Percentiles rank a stretch among this genome's conserved stretches.
These are phyloP conservation scores for Trichoderma koningiopsis DNA, from an alignment of 2,329 filamentous ascomycete genomes.

Conservation along the genomic window DNA sequence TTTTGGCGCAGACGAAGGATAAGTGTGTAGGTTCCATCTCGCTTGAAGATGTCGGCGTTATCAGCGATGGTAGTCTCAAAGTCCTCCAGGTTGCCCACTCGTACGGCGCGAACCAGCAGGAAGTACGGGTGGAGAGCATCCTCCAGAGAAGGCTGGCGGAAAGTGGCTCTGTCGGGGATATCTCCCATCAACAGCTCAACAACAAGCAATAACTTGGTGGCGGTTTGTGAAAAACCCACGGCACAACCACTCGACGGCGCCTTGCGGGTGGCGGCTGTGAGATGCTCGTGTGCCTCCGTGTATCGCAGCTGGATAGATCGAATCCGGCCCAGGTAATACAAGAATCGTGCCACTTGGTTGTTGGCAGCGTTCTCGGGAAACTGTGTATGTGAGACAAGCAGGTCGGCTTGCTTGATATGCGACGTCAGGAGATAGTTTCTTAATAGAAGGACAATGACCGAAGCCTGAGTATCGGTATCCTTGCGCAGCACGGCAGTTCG, in stretches of 20 bases:
- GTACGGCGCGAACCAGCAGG: slow-evolving; percentile 89
- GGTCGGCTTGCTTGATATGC: slow-evolving; percentile 94
- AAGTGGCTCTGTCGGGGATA: slow-evolving; percentile 92
- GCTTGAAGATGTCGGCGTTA: slow-evolving; percentile 82
- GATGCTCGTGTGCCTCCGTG: slow-evolving; percentile 92
- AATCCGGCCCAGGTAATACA: slow-evolving; percentile 97
- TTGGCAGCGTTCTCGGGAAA: slow-evolving; percentile 94
- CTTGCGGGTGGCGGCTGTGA: slow-evolving; percentile 92
- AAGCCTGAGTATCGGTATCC: slow-evolving; percentile 95
- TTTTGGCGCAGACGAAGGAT: slow-evolving; percentile 95
- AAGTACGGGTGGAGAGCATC: slow-evolving; percentile 90
- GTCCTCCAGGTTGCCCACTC: slow-evolving; percentile 92
- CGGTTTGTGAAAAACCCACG: slow-evolving; percentile 91
- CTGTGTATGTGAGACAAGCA: slow-evolving; percentile 92
- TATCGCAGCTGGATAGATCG: slow-evolving; percentile 95
- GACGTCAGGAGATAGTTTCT: slow-evolving; percentile 96
- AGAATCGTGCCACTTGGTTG: slow-evolving; percentile 95
- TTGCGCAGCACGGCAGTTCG: slow-evolving; percentile 95
- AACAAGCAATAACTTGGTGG: slow-evolving; percentile 93
- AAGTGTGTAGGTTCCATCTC: slow-evolving; percentile 92
- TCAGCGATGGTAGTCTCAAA: slow-evolving; percentile 85
- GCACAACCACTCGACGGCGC: slow-evolving; percentile 87
- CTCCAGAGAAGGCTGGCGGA: slow-evolving; percentile 87
- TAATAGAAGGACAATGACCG: slow-evolving; percentile 90
- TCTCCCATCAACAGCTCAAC: slow-evolving; percentile 98